phyloP scores from a whole-genome alignment of 1,284 basidiomycete genomes.

The Tylopilus sp. region DNA sequence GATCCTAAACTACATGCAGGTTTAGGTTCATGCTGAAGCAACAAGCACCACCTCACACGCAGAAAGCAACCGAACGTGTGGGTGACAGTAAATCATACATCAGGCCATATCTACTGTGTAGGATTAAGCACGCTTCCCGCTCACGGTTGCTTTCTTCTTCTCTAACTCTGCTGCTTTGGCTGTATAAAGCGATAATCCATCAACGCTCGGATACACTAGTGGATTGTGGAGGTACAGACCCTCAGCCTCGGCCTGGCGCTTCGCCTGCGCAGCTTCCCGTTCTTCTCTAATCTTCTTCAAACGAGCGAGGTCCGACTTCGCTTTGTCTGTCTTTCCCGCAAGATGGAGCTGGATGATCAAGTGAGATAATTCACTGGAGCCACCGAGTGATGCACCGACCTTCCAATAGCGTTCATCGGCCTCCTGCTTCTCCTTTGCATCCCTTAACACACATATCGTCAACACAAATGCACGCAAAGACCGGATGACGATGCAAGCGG shows the following conservation, averaged over 20 bases:
- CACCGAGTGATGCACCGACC: slow-evolving; percentile 37
- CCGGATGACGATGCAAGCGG: background rate
- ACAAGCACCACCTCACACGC: background rate
- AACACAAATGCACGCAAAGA: slow-evolving; percentile 5
- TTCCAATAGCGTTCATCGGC: slow-evolving; percentile 85
- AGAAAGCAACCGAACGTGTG: background rate
- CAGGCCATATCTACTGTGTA: background rate
- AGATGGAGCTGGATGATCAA: slow-evolving; percentile 51
- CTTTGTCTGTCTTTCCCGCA: slow-evolving; percentile 84
- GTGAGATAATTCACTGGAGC: slow-evolving; percentile 3
- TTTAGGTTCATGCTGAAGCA: background rate
- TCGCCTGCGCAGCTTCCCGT: slow-evolving; percentile 80
- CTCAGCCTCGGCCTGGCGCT: slow-evolving; percentile 81
- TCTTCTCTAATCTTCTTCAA: slow-evolving; percentile 84
- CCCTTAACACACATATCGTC: slow-evolving; percentile 44
- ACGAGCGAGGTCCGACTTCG: slow-evolving; percentile 81
- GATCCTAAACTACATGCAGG: no score
- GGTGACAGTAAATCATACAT: slow-evolving; percentile 7
- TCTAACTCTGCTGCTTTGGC: slow-evolving; percentile 45
- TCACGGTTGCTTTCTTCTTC: slow-evolving; percentile 34
- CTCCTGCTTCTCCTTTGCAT: slow-evolving; percentile 86
- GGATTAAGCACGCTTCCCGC: slow-evolving; percentile 29
- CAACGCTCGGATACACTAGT: background rate
- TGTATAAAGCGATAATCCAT: slow-evolving; percentile 15
- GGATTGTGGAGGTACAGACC: slow-evolving; percentile 42